Percentiles rank a stretch among this genome's conserved stretches.
phyloP scores from a whole-genome alignment of 148 eudicot species.

The Chenopodium suecicum region DNA sequence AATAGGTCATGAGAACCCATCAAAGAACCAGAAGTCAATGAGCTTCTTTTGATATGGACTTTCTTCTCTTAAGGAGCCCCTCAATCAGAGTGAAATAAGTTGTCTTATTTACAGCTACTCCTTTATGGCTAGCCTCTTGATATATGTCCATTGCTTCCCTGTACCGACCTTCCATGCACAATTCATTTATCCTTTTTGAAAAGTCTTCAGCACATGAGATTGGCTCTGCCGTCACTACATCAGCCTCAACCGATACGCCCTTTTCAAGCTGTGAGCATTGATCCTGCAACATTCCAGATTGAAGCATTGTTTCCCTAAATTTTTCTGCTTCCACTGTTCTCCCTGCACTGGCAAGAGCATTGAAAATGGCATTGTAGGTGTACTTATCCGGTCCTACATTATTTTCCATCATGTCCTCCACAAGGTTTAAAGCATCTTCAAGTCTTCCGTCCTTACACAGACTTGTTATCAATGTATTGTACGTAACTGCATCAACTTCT shows the following conservation, averaged over 20 bases:
- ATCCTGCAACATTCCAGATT: constrained; percentile 27
- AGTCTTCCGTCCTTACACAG: constrained; percentile 67
- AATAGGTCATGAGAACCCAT: not conserved
- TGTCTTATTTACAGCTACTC: constrained; percentile 45
- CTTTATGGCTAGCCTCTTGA: constrained; percentile 46
- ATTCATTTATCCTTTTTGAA: constrained; percentile 53
- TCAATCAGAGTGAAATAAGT: constrained; percentile 59
- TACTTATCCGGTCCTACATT: constrained; percentile 62
- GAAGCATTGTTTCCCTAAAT: constrained; percentile 39
- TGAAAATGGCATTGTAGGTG: constrained; percentile 57
- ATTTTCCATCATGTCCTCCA: constrained; percentile 60
- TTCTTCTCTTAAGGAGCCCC: constrained; percentile 62
- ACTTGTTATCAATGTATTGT: constrained; percentile 67
- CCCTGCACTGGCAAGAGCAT: constrained; percentile 53
- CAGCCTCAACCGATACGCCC: constrained; percentile 19
- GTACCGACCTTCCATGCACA: constrained; percentile 56
- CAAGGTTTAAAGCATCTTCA: constrained; percentile 63
- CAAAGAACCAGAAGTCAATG: constrained; percentile 2
- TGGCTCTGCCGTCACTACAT: constrained; percentile 27
- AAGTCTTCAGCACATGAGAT: constrained; percentile 39
- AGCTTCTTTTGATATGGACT: constrained; percentile 31
- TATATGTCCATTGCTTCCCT: constrained; percentile 70
- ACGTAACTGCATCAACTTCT: constrained; percentile 64
- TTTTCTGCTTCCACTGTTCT: constrained; percentile 62
- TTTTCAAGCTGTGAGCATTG: constrained; percentile 25